Conservation (phyloP, 2,329 filamentous ascomycete genomes). For the Aspergillus neoniger region DNA sequence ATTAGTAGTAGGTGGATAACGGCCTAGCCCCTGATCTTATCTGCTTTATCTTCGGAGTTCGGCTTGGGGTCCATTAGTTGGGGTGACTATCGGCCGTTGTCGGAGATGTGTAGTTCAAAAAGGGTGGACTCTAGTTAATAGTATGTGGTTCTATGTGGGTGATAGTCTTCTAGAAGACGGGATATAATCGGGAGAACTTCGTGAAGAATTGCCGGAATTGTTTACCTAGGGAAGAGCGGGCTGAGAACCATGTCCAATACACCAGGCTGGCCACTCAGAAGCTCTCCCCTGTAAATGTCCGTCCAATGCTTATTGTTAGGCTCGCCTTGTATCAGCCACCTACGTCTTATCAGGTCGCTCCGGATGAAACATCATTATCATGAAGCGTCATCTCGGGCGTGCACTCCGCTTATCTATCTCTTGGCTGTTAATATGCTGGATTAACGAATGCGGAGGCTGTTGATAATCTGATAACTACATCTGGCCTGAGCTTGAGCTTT, state of each 20-base stretch:
- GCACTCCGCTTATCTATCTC: background rate
- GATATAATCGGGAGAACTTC: too few relatives aligned
- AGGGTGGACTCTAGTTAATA: background rate
- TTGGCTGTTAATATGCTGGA: background rate
- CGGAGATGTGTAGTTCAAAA: background rate
- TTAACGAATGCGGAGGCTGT: background rate
- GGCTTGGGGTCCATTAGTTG: background rate
- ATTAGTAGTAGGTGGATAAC: background rate
- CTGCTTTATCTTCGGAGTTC: conserved; percentile 3
- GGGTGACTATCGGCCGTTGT: background rate
- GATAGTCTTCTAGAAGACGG: too few relatives aligned
- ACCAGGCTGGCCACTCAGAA: background rate
- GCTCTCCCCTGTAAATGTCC: background rate
- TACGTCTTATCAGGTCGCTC: background rate
- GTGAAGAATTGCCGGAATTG: too few relatives aligned
- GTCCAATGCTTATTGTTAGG: background rate
- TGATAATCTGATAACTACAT: background rate
- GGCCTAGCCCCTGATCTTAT: conserved; percentile 1
- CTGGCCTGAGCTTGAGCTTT: background rate
- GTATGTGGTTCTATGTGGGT: too few relatives aligned
- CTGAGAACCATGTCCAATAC: background rate
- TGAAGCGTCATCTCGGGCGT: background rate
- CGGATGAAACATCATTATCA: background rate
- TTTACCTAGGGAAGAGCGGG: background rate
- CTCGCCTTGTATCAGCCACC: too few relatives aligned